These are phyloP conservation scores for Pichia deserticola DNA, from an alignment of 805 yeast genomes.

Conservation along the genomic window DNA sequence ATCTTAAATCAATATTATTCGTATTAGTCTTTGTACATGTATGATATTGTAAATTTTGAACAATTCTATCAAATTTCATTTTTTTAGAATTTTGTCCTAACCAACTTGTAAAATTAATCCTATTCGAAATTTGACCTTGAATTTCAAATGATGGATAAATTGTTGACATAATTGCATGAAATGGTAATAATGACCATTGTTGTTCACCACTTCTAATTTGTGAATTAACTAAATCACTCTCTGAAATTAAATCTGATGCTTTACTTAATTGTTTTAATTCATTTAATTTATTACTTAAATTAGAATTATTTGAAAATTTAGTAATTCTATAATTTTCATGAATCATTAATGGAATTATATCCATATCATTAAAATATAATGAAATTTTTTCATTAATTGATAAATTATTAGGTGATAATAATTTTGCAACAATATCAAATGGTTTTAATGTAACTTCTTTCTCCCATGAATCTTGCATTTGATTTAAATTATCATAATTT, in stretches of 20 bases:
- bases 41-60: slow-evolving; percentile 87
- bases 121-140: slow-evolving; percentile 60
- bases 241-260: slow-evolving; percentile 86
- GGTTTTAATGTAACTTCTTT: slow-evolving; percentile 88
- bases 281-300: slow-evolving; percentile 33
- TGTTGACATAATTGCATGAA: slow-evolving; percentile 81
- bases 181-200: slow-evolving; percentile 88
- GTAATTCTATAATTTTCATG: slow-evolving; percentile 85
- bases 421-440: slow-evolving; percentile 73
- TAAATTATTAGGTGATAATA: slow-evolving; percentile 53
- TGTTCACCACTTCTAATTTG: slow-evolving; percentile 86
- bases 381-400: slow-evolving; percentile 77
- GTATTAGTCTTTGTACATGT: slow-evolving; percentile 75
- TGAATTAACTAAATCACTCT: slow-evolving; percentile 73
- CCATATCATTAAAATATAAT: slow-evolving; percentile 88
- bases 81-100: slow-evolving; percentile 85
- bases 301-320: slow-evolving; percentile 38
- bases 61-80: slow-evolving; percentile 65
- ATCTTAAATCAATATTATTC: slow-evolving; percentile 63
- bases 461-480: slow-evolving; percentile 68
- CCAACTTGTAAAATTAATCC: slow-evolving; percentile 79
- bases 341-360: slow-evolving; percentile 90
- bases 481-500: slow-evolving; percentile 54
- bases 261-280: slow-evolving; percentile 58
- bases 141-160: slow-evolving; percentile 71